Conservation (phyloP, 2,329 filamentous ascomycete genomes). For the Colletotrichum liaoningense region DNA sequence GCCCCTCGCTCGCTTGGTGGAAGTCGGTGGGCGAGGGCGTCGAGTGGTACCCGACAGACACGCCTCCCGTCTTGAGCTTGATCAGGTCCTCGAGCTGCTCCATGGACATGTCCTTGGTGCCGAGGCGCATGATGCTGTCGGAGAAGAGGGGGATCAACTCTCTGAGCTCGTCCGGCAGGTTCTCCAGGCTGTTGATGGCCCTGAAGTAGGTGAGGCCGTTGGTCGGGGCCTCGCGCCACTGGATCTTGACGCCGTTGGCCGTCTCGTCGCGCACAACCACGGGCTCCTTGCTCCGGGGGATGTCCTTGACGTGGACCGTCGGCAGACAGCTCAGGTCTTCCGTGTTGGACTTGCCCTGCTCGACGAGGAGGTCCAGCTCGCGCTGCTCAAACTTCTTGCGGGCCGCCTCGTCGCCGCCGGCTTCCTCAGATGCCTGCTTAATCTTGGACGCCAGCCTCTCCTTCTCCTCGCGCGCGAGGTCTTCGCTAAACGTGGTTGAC, state of each 20-base stretch:
- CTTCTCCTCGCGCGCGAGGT: conserved; percentile 82
- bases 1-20: conserved; percentile 78
- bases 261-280: conserved; percentile 71
- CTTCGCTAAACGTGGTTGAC: conserved; percentile 77
- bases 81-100: conserved; percentile 96
- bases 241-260: conserved; percentile 74
- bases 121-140: conserved; percentile 91
- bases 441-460: conserved; percentile 81
- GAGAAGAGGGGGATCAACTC: conserved; percentile 90
- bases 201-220: conserved; percentile 98
- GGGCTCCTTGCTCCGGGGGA: conserved; percentile 79
- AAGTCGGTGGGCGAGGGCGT: conserved; percentile 81
- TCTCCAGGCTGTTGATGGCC: conserved; percentile 82
- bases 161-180: conserved; percentile 86
- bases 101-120: conserved; percentile 88
- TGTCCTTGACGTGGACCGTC: conserved; percentile 88
- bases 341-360: conserved; percentile 86
- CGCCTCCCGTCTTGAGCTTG: conserved; percentile 94
- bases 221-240: conserved; percentile 93
- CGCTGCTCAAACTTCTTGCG: conserved; percentile 78
- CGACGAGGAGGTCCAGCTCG: conserved; percentile 82
- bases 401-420: conserved; percentile 78
- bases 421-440: conserved; percentile 72
- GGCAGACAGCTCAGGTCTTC: conserved; percentile 90
- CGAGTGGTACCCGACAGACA: conserved; percentile 87